Evolutionary conservation across 768 basidiomycete species (phyloP), one percentile per base, ranked within the genome.

Genomic region (Strobilomyces echinocephalus): DNA sequence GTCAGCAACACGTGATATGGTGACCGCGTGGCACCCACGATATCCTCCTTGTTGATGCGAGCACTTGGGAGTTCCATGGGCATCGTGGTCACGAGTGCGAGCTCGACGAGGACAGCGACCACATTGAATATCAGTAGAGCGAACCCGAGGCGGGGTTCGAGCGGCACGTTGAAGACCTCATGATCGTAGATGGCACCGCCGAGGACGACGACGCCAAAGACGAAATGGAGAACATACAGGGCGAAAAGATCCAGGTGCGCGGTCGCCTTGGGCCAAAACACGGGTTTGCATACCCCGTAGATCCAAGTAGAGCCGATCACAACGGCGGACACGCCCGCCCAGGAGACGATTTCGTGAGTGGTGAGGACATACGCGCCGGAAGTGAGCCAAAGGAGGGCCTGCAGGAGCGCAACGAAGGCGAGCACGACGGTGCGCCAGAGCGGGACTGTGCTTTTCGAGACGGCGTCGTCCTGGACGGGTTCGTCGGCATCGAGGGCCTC

Each of bases 391-490:
- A 69, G 62, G 6, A 89, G 69, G 0, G 79, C 72, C 60, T 86
- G 78, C 5, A 76, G 35, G 34, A 87, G 76, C 1, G 85, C 81
- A 3, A 84, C 58, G 53, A 77, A 73, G 1, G 77, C 73, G 42
- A 88, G 77, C n/a, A 80, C 59, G 41, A 83, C 56, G 2, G 82
- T 80, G 38, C 81, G 79, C 83, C 86, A 87, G 8, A 85, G 71
- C 0, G 81, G 79, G 12, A 74, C 60, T 11, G 59, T 31, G 6
- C n/a, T 33, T 9, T 50, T 28, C 14, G 40, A 20, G 12, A 31
- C 20, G 3, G 11, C 34, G 10, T 46, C 42, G 21, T 57, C 56
- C 31, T 11, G 14, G 18, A 35, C 0, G 16, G 30, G 42, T 39
- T 53, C 54, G 3, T 9, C 50, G 15, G 42, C 61, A 46, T 73